Base-by-base conservation (phyloP, 306 rosid species). In the Bauhinia variegata region DNA sequence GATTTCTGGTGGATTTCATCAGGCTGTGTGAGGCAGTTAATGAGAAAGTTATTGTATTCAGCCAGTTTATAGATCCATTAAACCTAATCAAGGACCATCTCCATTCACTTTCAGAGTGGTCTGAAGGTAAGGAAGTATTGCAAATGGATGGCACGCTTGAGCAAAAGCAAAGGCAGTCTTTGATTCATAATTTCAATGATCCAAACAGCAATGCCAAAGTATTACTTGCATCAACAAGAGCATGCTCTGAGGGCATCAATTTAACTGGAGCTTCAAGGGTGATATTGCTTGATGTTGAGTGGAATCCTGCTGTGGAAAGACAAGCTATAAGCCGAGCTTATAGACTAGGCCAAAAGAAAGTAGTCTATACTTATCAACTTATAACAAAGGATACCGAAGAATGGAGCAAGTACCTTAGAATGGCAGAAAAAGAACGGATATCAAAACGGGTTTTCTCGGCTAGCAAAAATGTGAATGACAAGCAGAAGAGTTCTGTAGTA, bases 261-360 rank as follows among this genome's bases (percentile, higher is more conserved):
- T 66, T 80, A 4, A 31, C 49, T 16, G 84, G 78, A 18, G 84
- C 84, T 50, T 80, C 84, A 5, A 80, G 84, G 49, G 84, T 75
- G 11, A 78, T 80, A 7, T 61, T 80, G 13, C 72, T 80, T 4
- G 81, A 80, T 67, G 81, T 80, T 15, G 75, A 71, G 15, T 80
- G 84, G 81, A 80, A 80, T 13, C 81, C 75, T 0, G 67, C 78
- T 1, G 78, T 75, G 13, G 84, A 71, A 56, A 67, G 75, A 12
- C 81, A 75, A 51, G 84, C 84, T 23, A 71, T 75, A 23, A 54
- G 75, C 28, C 44, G 84, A 33, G 81, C 81, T 3, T 80, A 75
- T 55, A 61, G 81, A 52, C 34, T 80, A 6, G 78, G 84, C 30
- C 84, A 80, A 16, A 66, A 31, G 43, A 80, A 1, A 17, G 50